Conservation (phyloP, 768 basidiomycete species). For the Mycena sanguinolenta region DNA sequence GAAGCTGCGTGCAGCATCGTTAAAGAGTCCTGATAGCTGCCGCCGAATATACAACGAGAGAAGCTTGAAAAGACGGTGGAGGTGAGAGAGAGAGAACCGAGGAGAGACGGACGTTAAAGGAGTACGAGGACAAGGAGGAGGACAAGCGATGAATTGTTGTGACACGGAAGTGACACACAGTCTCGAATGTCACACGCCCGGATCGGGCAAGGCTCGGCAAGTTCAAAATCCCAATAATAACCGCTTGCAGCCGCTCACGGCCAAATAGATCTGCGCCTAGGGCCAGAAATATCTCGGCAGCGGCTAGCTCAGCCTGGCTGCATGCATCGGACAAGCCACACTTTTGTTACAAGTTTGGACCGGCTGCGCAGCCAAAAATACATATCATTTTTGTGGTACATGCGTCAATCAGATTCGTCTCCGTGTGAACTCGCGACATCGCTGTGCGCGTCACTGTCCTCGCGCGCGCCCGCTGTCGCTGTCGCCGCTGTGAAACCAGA, state of each 20-base stretch:
- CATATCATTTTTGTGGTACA: background rate
- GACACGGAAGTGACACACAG: too few relatives aligned
- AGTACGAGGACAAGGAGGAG: background rate
- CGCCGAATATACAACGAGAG: constrained; percentile 1
- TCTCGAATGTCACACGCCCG: background rate
- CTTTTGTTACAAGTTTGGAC: too few relatives aligned
- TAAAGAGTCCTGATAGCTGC: background rate
- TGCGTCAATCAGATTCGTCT: constrained; percentile 45
- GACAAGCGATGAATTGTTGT: background rate
- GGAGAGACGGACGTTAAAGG: background rate
- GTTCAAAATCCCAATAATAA: background rate
- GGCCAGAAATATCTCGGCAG: too few relatives aligned
- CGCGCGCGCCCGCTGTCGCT: constrained; percentile 46
- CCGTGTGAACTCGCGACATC: constrained; percentile 71
- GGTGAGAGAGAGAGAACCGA: background rate
- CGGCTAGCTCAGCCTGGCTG: too few relatives aligned
- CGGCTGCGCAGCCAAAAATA: too few relatives aligned
- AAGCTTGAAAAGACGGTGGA: constrained; percentile 1
- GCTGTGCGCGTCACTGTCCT: constrained; percentile 54
- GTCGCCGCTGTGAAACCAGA: constrained; percentile 63
- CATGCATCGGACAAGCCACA: too few relatives aligned
- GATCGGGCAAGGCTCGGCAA: background rate
- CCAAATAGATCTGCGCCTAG: too few relatives aligned
- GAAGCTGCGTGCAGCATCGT: constrained; percentile 37
- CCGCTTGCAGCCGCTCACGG: too few relatives aligned